These are phyloP conservation scores for Rutstroemia sp. DNA, from an alignment of 2,329 filamentous ascomycete species.

Conservation along the genomic window DNA sequence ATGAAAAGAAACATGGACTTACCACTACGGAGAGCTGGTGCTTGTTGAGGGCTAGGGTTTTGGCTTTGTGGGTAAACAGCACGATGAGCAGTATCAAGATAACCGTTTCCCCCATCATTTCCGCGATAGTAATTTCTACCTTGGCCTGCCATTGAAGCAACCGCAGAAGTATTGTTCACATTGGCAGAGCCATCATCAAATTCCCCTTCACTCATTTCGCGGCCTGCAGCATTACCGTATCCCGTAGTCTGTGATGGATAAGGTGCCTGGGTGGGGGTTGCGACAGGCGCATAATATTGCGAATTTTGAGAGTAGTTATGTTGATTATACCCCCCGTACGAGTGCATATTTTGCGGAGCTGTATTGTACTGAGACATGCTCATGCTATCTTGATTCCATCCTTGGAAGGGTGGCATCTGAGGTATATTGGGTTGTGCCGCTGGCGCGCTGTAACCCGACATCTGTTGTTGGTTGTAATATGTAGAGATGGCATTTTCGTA, in stretches of 20 bases:
- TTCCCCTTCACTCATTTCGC: constrained; percentile 67
- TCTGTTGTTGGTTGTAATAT: constrained; percentile 23
- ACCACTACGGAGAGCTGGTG: constrained; percentile 15
- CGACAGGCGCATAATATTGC: constrained; percentile 9
- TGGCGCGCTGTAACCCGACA: constrained; percentile 22
- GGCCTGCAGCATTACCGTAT: constrained; percentile 50
- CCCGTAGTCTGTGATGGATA: constrained; percentile 4
- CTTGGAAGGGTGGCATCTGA: constrained; percentile 26
- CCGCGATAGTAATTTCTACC: constrained; percentile 25
- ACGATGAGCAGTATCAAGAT: constrained; percentile 20
- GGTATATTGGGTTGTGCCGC: constrained; percentile 22
- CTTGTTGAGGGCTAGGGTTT: constrained; percentile 15
- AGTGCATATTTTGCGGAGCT: constrained; percentile 14
- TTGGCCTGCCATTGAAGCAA: constrained; percentile 13
- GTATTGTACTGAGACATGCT: constrained; percentile 18
- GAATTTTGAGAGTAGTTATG: constrained; percentile 19
- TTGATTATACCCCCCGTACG: constrained; percentile 16
- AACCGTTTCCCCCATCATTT: constrained; percentile 16
- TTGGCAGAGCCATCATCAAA: constrained; percentile 39
- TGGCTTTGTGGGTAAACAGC: constrained; percentile 16
- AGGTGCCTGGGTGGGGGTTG: not conserved
- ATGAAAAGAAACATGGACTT: constrained; percentile 1
- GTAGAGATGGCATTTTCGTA: constrained; percentile 22
- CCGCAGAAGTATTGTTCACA: constrained; percentile 5
- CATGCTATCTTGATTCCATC: constrained; percentile 26